Evolutionary conservation across 768 basidiomycete genomes (phyloP), one percentile per base, ranked within the genome.

Genomic region (Lentinula aciculospora): DNA sequence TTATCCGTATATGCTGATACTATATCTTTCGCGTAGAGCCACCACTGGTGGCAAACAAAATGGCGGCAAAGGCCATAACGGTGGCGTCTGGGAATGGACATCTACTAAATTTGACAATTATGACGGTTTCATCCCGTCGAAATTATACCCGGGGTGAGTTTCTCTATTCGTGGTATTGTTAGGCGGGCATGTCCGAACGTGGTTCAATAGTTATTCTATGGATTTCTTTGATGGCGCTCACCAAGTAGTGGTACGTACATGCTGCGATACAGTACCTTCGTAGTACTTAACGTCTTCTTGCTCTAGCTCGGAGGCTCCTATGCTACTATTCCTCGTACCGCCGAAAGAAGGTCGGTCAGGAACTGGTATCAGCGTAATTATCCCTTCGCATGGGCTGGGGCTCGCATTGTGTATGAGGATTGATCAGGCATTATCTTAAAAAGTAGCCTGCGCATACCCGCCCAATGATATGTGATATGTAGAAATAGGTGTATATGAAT

Each of bases 71-170:
- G 89, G 91, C 10, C 83, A 85, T 61, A 98, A 99, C 63, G 97
- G 97, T 6, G 97, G 97, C 4, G 88, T 97, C 15, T 99, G 96
- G 94, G 94, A 98, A 74, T 98, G 95, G 95, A 97, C 96, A 0
- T 88, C 88, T 19, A 94, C 94, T 15, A 63, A 79, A 28, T 80
- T 95, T 45, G 86, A 84, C 21, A 76, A 74, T 27, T 76, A 83
- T 60, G 85, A 92, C 2, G 94, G 92, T 0, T 99, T 88, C 67
- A 76, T 76, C 45, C 76, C 85, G 8, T 94, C 91, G 1, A 70
- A 70, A 34, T 66, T 96, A 49, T 99, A 98, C 69, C 97, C 97
- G 25, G 97, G 93, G 76, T 94, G 74, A 61, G 40, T 17, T 15
- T 44, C 27, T 60, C 34, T 3, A 21, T 59, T 44, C 27, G 46